A percentile compares a stretch with the other conserved stretches of the same genome.
Conservation (phyloP, 306 rosid genomes). For the Begonia peltatifolia region DNA sequence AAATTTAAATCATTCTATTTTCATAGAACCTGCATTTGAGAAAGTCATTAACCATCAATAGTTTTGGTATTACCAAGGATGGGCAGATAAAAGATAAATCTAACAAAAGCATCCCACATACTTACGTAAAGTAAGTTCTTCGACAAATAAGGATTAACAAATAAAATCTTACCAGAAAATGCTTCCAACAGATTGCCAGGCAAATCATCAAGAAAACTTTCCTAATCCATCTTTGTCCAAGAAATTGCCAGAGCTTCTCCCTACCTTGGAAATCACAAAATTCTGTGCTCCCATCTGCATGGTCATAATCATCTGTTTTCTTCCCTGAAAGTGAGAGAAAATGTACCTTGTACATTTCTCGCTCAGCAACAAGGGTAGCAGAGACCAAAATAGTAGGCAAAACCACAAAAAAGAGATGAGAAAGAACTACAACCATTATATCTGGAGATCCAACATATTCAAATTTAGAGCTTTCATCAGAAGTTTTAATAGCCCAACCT, state of each 20-base stretch:
- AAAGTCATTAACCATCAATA: too few species aligned
- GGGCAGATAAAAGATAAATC: too few species aligned
- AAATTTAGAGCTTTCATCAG: slow-evolving; percentile 27
- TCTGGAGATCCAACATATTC: slow-evolving; percentile 76
- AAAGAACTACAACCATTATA: slow-evolving; percentile 70
- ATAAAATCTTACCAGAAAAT: slow-evolving; percentile 55
- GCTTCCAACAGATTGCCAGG: slow-evolving; percentile 64
- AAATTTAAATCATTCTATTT: too few species aligned
- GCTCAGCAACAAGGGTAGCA: slow-evolving; percentile 46
- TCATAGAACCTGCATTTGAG: too few species aligned
- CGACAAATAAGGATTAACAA: slow-evolving; percentile 1
- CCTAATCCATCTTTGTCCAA: slow-evolving; percentile 43
- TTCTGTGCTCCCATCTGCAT: slow-evolving; percentile 12
- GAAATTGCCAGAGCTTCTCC: slow-evolving; percentile 13
- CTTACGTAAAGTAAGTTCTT: too few species aligned
- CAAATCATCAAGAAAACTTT: slow-evolving; percentile 39
- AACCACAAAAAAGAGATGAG: slow-evolving; percentile 63
- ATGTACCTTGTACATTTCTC: slow-evolving; percentile 36
- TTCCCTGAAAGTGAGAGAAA: slow-evolving; percentile 39
- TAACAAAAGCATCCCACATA: too few species aligned
- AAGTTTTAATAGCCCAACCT: slow-evolving; percentile 67
- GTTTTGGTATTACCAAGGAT: too few species aligned
- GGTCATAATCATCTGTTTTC: slow-evolving; percentile 61
- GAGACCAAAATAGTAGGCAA: slow-evolving; percentile 53
- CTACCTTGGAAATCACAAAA: slow-evolving; percentile 14